These are phyloP conservation scores for Didymella segeticola DNA, from an alignment of 2,329 filamentous ascomycete species.

Conservation along the genomic window DNA sequence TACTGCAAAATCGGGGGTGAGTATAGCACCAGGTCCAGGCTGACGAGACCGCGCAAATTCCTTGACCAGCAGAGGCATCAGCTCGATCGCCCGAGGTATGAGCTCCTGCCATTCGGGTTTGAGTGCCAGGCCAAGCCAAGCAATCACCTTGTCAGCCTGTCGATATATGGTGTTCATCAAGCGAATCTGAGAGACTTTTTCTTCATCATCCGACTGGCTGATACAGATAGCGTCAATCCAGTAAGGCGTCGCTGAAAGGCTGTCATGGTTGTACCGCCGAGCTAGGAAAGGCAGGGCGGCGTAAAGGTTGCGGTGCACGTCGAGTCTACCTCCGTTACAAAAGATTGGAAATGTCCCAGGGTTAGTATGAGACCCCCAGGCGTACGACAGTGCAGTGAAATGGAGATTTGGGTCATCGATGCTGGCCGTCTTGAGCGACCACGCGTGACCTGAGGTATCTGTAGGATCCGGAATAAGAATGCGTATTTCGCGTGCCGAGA, in stretches of 20 bases:
- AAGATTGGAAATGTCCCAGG: neutral
- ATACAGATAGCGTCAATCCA: constrained; percentile 25
- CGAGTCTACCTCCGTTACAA: constrained; percentile 5
- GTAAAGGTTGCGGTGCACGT: constrained; percentile 3
- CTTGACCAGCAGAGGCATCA: neutral
- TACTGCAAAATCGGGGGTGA: neutral
- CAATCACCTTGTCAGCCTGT: constrained; percentile 8
- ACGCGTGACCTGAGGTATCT: neutral
- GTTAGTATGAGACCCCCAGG: constrained; percentile 1
- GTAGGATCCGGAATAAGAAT: neutral
- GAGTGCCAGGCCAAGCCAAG: constrained; percentile 11
- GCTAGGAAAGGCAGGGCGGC: constrained; percentile 1
- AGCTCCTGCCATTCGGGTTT: neutral
- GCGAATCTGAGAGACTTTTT: constrained; percentile 14
- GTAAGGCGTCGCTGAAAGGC: neutral
- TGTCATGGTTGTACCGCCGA: neutral
- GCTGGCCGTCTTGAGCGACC: neutral
- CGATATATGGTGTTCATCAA: constrained; percentile 18
- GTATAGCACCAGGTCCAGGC: neutral
- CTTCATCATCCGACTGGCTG: constrained; percentile 20
- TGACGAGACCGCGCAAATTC: neutral
- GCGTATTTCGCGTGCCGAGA: constrained; percentile 1
- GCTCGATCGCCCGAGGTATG: neutral
- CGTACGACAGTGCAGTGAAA: neutral
- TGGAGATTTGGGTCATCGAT: neutral